Evolutionary conservation across 805 yeast genomes (phyloP), one percentile per base, ranked within the genome.

Genomic region (Hanseniaspora thailandica): DNA sequence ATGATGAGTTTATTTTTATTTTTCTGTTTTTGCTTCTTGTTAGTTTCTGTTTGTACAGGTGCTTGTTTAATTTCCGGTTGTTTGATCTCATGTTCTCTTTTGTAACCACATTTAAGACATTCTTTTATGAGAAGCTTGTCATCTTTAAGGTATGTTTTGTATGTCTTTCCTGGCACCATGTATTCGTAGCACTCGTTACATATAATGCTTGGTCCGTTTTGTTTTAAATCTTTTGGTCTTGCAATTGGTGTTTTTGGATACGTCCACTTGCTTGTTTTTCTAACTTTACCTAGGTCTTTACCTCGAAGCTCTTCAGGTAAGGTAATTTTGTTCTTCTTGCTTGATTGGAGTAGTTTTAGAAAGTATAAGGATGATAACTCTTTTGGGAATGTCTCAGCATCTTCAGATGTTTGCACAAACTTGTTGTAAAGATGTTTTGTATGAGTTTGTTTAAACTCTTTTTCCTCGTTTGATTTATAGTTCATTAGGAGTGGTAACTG

Each of bases 301-400:
- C 56, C 56, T 39, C 46, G 39, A 19, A 48, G 39, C 10, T 47
- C 50, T 31, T 47, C 47, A 15, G 48, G 49, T 5, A 54, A 23
- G 3, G 48, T 33, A 5, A 54, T 31, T 26, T 54, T 47, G 28
- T 54, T 54, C 22, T 54, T 54, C 26, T 54, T 54, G n/a, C 53
- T 43, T 2, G 45, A 35, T 13, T 44, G 25, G 13, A 26, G 45
- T 13, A 54, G 28, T 25, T 44, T 47, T n/a, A 19, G 15, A 13
- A 41, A 35, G 28, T 47, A 54, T 6, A 54, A 26, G 17, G 31
- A 41, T 17, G 48, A 30, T 8, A 54, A 23, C 5, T 31, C 50
- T 5, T 34, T 22, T 4, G 56, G 47, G 6, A 34, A 50, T 4
- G 17, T 34, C 5, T 22, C 33, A 20, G 31, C n/a, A 15, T 50